Conservation (phyloP, 2,329 filamentous ascomycete genomes). For the Tolypocladium amazonense region DNA sequence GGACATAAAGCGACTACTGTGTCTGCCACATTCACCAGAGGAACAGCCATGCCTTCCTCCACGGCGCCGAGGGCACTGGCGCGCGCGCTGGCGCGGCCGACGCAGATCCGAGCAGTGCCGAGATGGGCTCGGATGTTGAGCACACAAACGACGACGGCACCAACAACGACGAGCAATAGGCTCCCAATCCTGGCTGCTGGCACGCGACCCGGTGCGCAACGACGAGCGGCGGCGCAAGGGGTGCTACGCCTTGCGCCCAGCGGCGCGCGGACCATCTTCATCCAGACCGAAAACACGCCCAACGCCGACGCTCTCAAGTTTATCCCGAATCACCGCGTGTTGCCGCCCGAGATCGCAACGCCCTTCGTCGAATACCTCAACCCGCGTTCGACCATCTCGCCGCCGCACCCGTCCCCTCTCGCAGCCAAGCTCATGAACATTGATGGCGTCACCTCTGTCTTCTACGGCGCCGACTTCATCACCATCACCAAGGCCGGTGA, state of each 20-base stretch:
- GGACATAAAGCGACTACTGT: neutral
- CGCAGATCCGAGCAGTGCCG: conserved; percentile 11
- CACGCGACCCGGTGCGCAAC: conserved; percentile 5
- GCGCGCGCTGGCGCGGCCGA: conserved; percentile 12
- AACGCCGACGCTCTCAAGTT: conserved; percentile 97
- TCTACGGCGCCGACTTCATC: conserved; percentile 93
- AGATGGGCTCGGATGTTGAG: conserved; percentile 18
- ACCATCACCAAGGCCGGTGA: conserved; percentile 86
- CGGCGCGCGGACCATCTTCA: conserved; percentile 73
- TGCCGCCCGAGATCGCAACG: conserved; percentile 62
- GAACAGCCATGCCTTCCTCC: conserved; percentile 13
- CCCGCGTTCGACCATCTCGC: conserved; percentile 76
- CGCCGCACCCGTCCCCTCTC: conserved; percentile 82
- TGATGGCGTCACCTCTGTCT: conserved; percentile 88
- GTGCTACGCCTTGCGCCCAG: conserved; percentile 3
- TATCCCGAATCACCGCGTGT: conserved; percentile 76
- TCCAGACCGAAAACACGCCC: conserved; percentile 90
- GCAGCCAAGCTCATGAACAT: conserved; percentile 86
- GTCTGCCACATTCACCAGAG: neutral
- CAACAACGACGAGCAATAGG: conserved; percentile 1
- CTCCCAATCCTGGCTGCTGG: conserved; percentile 9
- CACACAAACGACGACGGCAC: conserved; percentile 6
- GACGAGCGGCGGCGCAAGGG: neutral
- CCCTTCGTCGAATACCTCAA: conserved; percentile 87
- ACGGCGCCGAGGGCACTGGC: conserved; percentile 12